Conservation (phyloP, 768 basidiomycete species). For the Rhizopogon vinicolor region DNA sequence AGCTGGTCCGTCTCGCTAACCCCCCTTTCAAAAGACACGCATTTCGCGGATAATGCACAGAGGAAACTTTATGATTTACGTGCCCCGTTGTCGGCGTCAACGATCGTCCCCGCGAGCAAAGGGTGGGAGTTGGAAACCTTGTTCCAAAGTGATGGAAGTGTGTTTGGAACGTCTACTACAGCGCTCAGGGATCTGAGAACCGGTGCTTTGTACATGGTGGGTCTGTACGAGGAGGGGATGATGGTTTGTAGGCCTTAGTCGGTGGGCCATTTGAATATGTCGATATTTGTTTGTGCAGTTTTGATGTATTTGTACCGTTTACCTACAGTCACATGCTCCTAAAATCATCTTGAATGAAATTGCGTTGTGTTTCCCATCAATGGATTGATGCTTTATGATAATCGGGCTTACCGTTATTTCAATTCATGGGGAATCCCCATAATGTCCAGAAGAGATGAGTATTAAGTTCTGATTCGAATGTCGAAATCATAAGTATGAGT, state of each 20-base stretch:
- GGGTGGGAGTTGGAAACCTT: constrained; percentile 50
- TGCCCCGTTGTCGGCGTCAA: constrained; percentile 45
- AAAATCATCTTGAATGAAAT: too few species aligned
- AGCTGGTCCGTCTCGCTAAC: constrained; percentile 57
- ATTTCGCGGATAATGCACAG: neutral
- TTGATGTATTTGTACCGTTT: neutral
- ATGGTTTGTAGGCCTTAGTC: constrained; percentile 41
- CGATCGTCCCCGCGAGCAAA: constrained; percentile 31
- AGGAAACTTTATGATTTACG: constrained; percentile 31
- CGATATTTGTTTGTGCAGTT: neutral
- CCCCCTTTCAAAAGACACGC: constrained; percentile 9
- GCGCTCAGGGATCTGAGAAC: constrained; percentile 45
- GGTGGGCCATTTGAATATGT: neutral
- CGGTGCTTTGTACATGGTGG: constrained; percentile 48
- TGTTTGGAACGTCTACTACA: constrained; percentile 51
- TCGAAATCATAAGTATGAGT: too few species aligned
- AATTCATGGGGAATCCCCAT: too few species aligned
- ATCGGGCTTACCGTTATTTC: too few species aligned
- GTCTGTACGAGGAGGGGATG: constrained; percentile 54
- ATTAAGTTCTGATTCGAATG: too few species aligned
- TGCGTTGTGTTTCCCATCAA: too few species aligned
- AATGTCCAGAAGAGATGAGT: too few species aligned
- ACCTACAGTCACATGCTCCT: too few species aligned
- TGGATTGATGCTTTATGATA: too few species aligned
- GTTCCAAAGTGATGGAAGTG: constrained; percentile 71